phyloP scores from a whole-genome alignment of 2,329 filamentous ascomycete genomes.

The Byssothecium circinans region DNA sequence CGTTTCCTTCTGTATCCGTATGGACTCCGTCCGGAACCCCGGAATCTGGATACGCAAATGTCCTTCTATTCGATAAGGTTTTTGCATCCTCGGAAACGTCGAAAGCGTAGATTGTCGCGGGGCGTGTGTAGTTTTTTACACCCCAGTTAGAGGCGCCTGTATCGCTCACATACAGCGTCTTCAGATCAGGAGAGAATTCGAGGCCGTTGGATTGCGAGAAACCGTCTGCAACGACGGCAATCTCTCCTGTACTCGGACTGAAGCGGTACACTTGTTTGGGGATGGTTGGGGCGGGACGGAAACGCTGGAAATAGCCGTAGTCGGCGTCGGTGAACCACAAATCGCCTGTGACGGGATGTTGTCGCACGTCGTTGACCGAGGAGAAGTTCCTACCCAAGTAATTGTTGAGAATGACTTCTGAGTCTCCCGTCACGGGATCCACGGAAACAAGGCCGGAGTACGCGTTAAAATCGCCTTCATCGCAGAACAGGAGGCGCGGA shows the following conservation, averaged over 20 bases:
- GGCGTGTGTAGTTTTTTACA: constrained; percentile 40
- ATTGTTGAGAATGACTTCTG: constrained; percentile 48
- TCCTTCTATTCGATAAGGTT: constrained; percentile 39
- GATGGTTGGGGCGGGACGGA: constrained; percentile 34
- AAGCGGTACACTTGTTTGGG: constrained; percentile 49
- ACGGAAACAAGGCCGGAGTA: constrained; percentile 47
- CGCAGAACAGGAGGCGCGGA: constrained; percentile 35
- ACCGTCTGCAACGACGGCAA: constrained; percentile 46
- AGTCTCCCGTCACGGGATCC: constrained; percentile 49
- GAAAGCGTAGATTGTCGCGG: constrained; percentile 48
- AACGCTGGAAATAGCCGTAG: constrained; percentile 36
- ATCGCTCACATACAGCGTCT: constrained; percentile 51
- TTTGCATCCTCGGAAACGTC: constrained; percentile 44
- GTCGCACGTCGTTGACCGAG: constrained; percentile 47
- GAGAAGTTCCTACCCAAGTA: constrained; percentile 53
- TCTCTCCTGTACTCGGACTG: constrained; percentile 43
- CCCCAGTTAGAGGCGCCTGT: constrained; percentile 49
- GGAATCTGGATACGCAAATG: constrained; percentile 59
- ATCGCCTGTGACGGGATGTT: constrained; percentile 48
- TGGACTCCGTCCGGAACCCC: constrained; percentile 64
- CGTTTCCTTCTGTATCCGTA: constrained; percentile 56
- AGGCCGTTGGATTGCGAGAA: constrained; percentile 51
- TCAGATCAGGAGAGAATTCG: constrained; percentile 48
- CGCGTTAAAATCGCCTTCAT: constrained; percentile 45
- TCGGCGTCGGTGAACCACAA: constrained; percentile 56